Percentiles rank a stretch among this genome's conserved stretches.
These are phyloP conservation scores for Coffea eugenioides DNA, from an alignment of 257 asterid genomes.

Conservation along the genomic window DNA sequence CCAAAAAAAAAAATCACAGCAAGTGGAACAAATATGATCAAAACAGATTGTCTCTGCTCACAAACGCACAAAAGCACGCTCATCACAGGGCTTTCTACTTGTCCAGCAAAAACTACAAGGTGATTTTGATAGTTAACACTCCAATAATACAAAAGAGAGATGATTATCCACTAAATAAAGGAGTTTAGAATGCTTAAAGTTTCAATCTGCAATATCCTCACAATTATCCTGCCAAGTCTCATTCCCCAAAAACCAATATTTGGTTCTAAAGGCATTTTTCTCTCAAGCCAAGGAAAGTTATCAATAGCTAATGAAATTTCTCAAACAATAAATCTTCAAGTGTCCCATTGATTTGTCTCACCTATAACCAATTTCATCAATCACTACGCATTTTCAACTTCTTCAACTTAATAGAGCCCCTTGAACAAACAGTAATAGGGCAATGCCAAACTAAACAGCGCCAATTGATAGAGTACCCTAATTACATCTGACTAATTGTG, in stretches of 20 bases:
- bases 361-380: not conserved
- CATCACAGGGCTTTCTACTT: not conserved
- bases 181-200: not conserved
- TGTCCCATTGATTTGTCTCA: not conserved
- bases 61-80: not conserved
- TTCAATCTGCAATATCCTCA: not conserved
- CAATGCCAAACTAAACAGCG: not conserved
- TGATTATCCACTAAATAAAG: not conserved
- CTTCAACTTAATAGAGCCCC: not conserved
- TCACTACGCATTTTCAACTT: not conserved
- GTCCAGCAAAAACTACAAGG: not conserved
- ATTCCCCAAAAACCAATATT: not conserved
- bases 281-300: not conserved
- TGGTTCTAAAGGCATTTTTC: not conserved
- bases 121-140: not conserved
- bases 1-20: not conserved
- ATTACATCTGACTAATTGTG: not conserved
- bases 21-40: not conserved
- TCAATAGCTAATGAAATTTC: not conserved
- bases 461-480: not conserved
- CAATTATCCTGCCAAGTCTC: not conserved
- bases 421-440: not conserved
- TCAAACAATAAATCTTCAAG: not conserved
- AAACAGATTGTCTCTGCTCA: not conserved
- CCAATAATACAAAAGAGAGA: not conserved